Evolutionary conservation across 441 rosid genomes (phyloP), one percentile per base, ranked within the genome.

Genomic region (Pelargonium myrrhifolium): DNA sequence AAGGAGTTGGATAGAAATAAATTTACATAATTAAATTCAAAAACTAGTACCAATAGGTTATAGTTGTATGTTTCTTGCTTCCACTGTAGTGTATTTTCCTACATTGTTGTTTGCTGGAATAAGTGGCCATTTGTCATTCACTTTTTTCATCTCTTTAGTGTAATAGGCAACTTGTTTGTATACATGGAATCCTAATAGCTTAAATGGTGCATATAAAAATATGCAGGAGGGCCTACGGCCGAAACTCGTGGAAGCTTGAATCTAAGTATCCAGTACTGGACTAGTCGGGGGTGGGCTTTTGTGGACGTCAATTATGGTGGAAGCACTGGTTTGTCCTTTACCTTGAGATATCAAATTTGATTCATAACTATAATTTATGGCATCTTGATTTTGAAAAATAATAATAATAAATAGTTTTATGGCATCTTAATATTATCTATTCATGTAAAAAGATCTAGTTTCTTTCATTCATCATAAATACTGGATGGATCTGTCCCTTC

Each of bases 251-350:
- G 93, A 71, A 81, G 75, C 49, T 76, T 93, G 78, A 84, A 85
- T 76, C 78, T 86, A 64, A 83, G 85, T 74, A 77, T 87, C 77
- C 96, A 93, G 75, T 93, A 84, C 76, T 93, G 96, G 95, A 93
- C 99, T 31, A 93, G 95, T 76, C 80, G 99, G 69, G 96, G 97
- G 64, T 93, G 99, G 97, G 97, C 96, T 62, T 75, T 84, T 74
- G 90, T 85, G 72, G 99, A 91, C 80, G 99, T 93, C 67, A 93
- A 89, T 71, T 93, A 91, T 67, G 92, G 96, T 70, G 99, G 99
- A 85, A 93, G 99, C 90, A 91, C 93, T 67, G 97, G 97, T 93
- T 78, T 71, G 89, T 85, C 59, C 49, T 66, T 55, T 21, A 60
- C 59, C 64, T 68, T 53, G 65, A 45, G 9, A 43, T 26, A 14